phyloP scores from a whole-genome alignment of 148 eudicot genomes.

The Rhododendron henanense region DNA sequence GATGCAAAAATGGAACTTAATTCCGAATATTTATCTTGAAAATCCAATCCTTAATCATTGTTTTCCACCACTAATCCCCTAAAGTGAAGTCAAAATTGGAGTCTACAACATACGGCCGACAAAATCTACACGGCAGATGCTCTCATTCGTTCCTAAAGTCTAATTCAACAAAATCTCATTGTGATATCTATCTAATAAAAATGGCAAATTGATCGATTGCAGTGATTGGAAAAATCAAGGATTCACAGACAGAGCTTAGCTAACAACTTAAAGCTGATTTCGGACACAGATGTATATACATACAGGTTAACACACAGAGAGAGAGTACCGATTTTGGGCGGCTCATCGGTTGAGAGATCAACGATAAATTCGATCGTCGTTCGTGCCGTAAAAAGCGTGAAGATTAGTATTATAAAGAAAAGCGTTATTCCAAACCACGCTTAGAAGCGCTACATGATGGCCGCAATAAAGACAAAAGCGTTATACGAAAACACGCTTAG shows the following conservation, averaged over 20 bases:
- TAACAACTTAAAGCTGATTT: background rate
- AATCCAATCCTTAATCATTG: background rate
- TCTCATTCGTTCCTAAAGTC: background rate
- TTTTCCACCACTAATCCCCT: background rate
- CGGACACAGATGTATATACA: too few species aligned
- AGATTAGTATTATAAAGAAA: too few species aligned
- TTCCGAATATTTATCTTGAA: background rate
- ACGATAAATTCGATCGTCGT: background rate
- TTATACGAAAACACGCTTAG: too few species aligned
- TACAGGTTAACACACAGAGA: too few species aligned
- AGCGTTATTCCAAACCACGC: background rate
- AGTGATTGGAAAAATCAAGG: background rate
- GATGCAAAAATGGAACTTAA: background rate
- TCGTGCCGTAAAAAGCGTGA: background rate
- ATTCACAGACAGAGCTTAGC: background rate
- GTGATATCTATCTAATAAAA: too few species aligned
- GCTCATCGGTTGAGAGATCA: background rate
- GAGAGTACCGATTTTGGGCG: background rate
- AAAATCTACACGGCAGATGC: background rate
- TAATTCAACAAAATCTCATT: background rate
- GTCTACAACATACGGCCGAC: background rate
- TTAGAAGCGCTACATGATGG: too few species aligned
- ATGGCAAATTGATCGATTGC: background rate
- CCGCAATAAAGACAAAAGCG: too few species aligned
- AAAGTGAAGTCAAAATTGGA: background rate